phyloP scores from a whole-genome alignment of 129 eudicot genomes.

The Mikania micrantha region DNA sequence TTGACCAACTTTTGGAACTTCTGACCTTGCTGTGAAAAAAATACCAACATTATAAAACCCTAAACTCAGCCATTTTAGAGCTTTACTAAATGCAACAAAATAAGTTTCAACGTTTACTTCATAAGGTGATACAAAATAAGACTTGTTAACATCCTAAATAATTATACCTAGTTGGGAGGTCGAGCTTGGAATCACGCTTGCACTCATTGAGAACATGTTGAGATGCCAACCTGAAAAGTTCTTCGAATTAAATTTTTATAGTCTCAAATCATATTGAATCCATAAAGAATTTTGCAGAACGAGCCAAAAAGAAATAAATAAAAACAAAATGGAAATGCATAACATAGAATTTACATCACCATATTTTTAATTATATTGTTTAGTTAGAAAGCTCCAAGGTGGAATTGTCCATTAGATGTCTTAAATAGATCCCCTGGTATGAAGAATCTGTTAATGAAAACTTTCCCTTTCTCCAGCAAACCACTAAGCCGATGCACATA shows the following conservation, averaged over 20 bases:
- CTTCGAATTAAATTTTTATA: conserved; percentile 5
- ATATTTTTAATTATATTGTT: background rate
- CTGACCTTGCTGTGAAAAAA: conserved; percentile 32
- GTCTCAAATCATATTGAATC: background rate
- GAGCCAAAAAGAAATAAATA: background rate
- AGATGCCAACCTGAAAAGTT: conserved; percentile 10
- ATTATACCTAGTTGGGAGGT: conserved; percentile 40
- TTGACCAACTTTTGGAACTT: conserved; percentile 27
- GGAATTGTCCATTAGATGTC: background rate
- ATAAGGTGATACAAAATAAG: background rate
- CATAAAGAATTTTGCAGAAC: background rate
- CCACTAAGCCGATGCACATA: background rate
- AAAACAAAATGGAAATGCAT: background rate
- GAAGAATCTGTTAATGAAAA: background rate
- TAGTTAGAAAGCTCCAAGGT: background rate
- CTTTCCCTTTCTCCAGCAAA: background rate
- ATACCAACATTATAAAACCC: conserved; percentile 14
- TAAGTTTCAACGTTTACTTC: background rate
- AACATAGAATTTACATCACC: background rate
- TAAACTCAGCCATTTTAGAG: conserved; percentile 3
- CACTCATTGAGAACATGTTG: conserved; percentile 37
- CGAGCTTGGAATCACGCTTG: conserved; percentile 33
- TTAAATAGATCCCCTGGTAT: background rate
- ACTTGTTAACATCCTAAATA: background rate
- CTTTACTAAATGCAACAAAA: background rate